Conservation (phyloP, 2,329 filamentous ascomycete genomes). For the Aspergillus aculeatus region DNA sequence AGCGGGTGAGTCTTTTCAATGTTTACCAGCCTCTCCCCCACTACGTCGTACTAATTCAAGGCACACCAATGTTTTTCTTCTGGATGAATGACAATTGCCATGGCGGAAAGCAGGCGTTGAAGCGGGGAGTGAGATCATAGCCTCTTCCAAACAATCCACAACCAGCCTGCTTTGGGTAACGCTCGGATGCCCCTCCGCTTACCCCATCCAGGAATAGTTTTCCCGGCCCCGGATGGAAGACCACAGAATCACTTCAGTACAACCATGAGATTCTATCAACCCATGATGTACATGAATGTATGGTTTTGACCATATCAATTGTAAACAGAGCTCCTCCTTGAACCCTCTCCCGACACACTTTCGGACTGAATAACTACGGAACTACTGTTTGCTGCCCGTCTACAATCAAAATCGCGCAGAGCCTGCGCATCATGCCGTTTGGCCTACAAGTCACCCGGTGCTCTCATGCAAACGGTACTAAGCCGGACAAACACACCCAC, state of each 20-base stretch:
- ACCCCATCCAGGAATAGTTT: conserved; percentile 3
- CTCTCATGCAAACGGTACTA: conserved; percentile 8
- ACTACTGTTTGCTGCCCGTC: neutral
- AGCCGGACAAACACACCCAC: neutral
- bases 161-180: conserved; percentile 5
- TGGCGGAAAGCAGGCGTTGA: no score
- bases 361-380: neutral
- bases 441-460: conserved; percentile 1
- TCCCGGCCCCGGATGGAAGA: conserved; percentile 9
- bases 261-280: neutral
- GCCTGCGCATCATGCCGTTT: no score
- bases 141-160: conserved; percentile 5
- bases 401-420: neutral
- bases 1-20: neutral
- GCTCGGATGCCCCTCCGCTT: conserved; percentile 7
- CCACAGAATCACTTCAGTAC: conserved; percentile 7
- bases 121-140: neutral
- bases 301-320: neutral
- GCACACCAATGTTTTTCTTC: neutral
- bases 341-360: neutral
- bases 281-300: neutral
- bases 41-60: neutral
- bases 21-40: neutral
- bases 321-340: neutral
- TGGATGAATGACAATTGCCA: no score